Conservation (phyloP, 257 asterid genomes). For the Leonotis leonurus region DNA sequence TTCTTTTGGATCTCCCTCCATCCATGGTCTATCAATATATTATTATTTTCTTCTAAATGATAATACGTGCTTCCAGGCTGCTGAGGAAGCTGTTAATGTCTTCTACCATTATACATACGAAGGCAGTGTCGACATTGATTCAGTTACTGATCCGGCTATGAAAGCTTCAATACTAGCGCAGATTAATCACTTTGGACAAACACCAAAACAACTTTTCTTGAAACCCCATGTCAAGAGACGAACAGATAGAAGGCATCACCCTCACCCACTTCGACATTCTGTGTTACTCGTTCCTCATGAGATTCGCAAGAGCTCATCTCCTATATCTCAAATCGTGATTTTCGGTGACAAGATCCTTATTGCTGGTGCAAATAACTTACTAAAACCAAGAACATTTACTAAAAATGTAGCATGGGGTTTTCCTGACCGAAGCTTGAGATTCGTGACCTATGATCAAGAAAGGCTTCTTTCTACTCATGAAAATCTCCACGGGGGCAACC, state of each 20-base stretch:
- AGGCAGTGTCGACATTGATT: constrained; percentile 97
- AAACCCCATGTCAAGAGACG: constrained; percentile 94
- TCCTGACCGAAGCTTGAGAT: constrained; percentile 91
- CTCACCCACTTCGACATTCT: constrained; percentile 78
- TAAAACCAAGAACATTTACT: constrained; percentile 74
- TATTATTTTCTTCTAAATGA: background rate
- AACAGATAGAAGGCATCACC: constrained; percentile 61
- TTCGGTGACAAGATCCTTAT: constrained; percentile 67
- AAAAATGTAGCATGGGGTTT: constrained; percentile 92
- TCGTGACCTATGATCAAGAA: constrained; percentile 80
- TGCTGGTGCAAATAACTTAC: constrained; percentile 65
- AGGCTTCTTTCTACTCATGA: constrained; percentile 91
- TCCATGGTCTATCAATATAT: background rate
- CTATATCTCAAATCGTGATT: constrained; percentile 73
- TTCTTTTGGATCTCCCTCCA: background rate
- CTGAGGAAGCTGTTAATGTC: constrained; percentile 96
- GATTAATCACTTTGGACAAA: constrained; percentile 97
- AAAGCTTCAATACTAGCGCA: constrained; percentile 98
- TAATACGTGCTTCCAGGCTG: constrained; percentile 56
- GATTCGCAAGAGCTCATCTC: constrained; percentile 65
- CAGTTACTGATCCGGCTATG: constrained; percentile 94
- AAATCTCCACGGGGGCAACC: constrained; percentile 95
- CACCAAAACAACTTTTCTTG: constrained; percentile 87
- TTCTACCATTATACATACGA: constrained; percentile 98
- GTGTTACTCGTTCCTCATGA: constrained; percentile 66